phyloP scores from a whole-genome alignment of 2,329 filamentous ascomycete genomes.

The Cyclaneusma minus region DNA sequence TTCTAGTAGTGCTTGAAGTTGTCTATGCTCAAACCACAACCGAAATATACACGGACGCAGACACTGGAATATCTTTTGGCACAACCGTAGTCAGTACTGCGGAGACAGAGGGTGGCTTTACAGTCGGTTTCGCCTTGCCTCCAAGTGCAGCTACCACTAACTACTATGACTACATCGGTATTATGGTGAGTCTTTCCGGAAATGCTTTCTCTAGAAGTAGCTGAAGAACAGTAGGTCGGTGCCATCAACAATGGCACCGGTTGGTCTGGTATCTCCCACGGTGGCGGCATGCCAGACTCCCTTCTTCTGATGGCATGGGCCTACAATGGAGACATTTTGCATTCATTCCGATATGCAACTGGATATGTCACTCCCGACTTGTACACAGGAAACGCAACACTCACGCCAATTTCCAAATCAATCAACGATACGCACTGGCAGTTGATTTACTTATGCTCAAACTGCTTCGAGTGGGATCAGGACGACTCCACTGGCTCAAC shows the following conservation, averaged over 20 bases:
- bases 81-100: slow-evolving; percentile 23
- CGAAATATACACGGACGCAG: slow-evolving; percentile 23
- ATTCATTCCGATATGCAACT: slow-evolving; percentile 39
- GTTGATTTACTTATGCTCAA: slow-evolving; percentile 49
- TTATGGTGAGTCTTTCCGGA: slow-evolving; percentile 26
- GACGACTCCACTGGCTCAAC: slow-evolving; percentile 24
- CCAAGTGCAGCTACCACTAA: slow-evolving; percentile 28
- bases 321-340: slow-evolving; percentile 31
- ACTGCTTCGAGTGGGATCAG: slow-evolving; percentile 37
- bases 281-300: slow-evolving; percentile 34
- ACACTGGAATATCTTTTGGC: slow-evolving; percentile 37
- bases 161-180: slow-evolving; percentile 41
- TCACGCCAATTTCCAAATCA: slow-evolving; percentile 42
- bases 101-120: slow-evolving; percentile 24
- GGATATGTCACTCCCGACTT: slow-evolving; percentile 15
- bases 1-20: slow-evolving; percentile 8
- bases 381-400: slow-evolving; percentile 44
- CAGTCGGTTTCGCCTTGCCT: slow-evolving; percentile 39
- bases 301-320: slow-evolving; percentile 44
- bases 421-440: slow-evolving; percentile 43
- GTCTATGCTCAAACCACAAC: slow-evolving; percentile 10
- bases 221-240: slow-evolving; percentile 17
- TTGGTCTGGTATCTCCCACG: slow-evolving; percentile 41
- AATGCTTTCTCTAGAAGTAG: not conserved
- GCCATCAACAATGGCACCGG: slow-evolving; percentile 31